A percentile compares a stretch with the other conserved stretches of the same genome.
Evolutionary conservation across 768 basidiomycete genomes (phyloP).

Genomic region (Lentinus brumalis): DNA sequence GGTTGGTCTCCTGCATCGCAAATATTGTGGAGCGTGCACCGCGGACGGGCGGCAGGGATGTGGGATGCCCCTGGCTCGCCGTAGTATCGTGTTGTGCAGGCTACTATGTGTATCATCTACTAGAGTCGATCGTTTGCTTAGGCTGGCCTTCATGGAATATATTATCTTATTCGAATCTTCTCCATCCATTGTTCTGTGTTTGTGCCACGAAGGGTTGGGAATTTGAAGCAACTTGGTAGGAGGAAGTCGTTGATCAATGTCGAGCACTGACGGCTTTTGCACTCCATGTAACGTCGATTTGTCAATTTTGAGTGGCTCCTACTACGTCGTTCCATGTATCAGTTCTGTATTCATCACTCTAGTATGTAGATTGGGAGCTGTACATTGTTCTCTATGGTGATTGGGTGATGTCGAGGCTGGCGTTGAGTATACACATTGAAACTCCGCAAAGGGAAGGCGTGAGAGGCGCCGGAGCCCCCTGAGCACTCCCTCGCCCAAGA

Average conservation of each 20-base stretch:
- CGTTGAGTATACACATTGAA: conserved; percentile 9
- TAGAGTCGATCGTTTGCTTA: conserved; percentile 24
- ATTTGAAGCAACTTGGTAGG: no score
- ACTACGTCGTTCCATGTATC: no score
- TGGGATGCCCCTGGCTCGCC: conserved; percentile 13
- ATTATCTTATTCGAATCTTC: conserved; percentile 19
- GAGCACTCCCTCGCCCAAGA: conserved; percentile 22
- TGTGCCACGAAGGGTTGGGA: background rate
- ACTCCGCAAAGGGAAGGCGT: conserved; percentile 16
- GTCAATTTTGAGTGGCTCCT: no score
- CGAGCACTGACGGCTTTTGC: no score
- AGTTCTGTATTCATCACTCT: no score
- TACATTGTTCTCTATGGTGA: no score
- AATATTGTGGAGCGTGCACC: conserved; percentile 11
- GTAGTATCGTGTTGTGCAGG: conserved; percentile 22
- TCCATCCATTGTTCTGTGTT: background rate
- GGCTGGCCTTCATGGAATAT: conserved; percentile 23
- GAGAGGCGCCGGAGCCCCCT: conserved; percentile 20
- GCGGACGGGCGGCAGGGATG: conserved; percentile 15
- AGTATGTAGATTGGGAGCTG: no score
- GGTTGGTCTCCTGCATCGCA: conserved; percentile 4
- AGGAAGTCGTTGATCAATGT: no score
- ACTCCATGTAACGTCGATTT: no score
- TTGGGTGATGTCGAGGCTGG: background rate
- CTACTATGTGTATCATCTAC: conserved; percentile 25